Evolutionary conservation across 2,329 filamentous ascomycete genomes (phyloP).

Genomic region (Geosmithia flava): DNA sequence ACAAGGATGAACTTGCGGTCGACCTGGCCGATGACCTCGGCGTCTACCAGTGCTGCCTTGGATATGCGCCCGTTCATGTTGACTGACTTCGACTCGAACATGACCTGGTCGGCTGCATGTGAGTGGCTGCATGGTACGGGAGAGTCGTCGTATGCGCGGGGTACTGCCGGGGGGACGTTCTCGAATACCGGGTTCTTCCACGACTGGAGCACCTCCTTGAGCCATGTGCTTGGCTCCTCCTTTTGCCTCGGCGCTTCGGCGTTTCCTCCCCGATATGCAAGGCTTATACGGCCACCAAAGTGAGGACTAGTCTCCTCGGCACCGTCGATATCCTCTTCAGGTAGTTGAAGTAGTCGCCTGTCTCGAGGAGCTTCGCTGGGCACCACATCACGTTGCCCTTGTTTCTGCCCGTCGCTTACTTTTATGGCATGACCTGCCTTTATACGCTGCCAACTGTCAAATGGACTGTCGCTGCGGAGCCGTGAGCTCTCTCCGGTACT

Average conservation of each 20-base stretch:
- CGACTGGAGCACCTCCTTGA: constrained; percentile 43
- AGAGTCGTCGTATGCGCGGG: constrained; percentile 17
- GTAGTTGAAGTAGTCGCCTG: background rate
- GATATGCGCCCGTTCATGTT: constrained; percentile 38
- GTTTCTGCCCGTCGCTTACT: background rate
- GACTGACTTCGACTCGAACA: constrained; percentile 16
- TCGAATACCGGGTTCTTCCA: constrained; percentile 73
- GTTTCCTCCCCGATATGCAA: background rate
- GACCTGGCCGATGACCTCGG: constrained; percentile 67
- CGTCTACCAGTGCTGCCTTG: constrained; percentile 43
- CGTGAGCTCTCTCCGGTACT: background rate
- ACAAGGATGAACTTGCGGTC: constrained; percentile 82
- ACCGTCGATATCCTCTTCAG: background rate
- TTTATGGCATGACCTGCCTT: constrained; percentile 12
- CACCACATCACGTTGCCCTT: too few species aligned
- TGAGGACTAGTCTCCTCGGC: background rate
- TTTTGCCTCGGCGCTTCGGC: constrained; percentile 1
- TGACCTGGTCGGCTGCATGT: constrained; percentile 5
- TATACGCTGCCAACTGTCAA: constrained; percentile 25
- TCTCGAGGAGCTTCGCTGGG: background rate
- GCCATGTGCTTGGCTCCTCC: constrained; percentile 32
- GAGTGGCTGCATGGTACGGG: background rate
- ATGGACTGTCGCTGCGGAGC: constrained; percentile 9
- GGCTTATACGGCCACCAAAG: background rate
- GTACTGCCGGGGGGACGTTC: constrained; percentile 30